These are phyloP conservation scores for Mucor racemosus DNA, from an alignment of 371 early-diverging fungal species.

Conservation along the genomic window DNA sequence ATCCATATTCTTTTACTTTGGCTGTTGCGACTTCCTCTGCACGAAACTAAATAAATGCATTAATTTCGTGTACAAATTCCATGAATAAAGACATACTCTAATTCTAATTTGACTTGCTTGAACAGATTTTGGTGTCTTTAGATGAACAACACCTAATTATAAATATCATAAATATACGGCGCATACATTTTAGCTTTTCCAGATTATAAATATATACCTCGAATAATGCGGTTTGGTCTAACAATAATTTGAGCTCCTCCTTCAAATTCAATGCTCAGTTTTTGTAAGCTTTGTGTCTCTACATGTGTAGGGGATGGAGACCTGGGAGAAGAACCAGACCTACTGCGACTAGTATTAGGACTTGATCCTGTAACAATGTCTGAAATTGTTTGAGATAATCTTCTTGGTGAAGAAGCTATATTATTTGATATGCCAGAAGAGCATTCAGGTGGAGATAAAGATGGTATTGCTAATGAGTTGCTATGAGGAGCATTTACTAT, in stretches of 20 bases:
- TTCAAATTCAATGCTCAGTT: slow-evolving; percentile 33
- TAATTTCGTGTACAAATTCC: not conserved
- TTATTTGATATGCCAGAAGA: not conserved
- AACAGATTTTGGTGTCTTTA: slow-evolving; percentile 26
- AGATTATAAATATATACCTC: slow-evolving; percentile 25
- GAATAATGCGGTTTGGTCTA: slow-evolving; percentile 39
- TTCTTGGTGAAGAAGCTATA: slow-evolving; percentile 11
- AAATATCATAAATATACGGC: not conserved
- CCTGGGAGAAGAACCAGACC: slow-evolving; percentile 17
- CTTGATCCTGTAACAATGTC: slow-evolving; percentile 21
- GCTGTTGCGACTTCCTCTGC: slow-evolving; percentile 42
- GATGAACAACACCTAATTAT: slow-evolving; percentile 27
- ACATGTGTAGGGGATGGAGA: slow-evolving; percentile 7
- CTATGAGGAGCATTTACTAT: not conserved
- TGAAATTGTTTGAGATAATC: slow-evolving; percentile 24
- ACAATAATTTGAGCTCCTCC: slow-evolving; percentile 35
- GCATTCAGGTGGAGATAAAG: not conserved
- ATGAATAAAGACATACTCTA: slow-evolving; percentile 22
- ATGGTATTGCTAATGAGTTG: not conserved
- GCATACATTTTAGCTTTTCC: not conserved
- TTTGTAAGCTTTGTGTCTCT: slow-evolving; percentile 7
- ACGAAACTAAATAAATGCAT: slow-evolving; percentile 27
- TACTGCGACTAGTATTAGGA: slow-evolving; percentile 3
- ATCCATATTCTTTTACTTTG: slow-evolving; percentile 34
- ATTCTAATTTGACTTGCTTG: slow-evolving; percentile 38